These are phyloP conservation scores for Cyclotella atomus DNA, from an alignment of 108 stramenopile genomes.

Conservation along the genomic window DNA sequence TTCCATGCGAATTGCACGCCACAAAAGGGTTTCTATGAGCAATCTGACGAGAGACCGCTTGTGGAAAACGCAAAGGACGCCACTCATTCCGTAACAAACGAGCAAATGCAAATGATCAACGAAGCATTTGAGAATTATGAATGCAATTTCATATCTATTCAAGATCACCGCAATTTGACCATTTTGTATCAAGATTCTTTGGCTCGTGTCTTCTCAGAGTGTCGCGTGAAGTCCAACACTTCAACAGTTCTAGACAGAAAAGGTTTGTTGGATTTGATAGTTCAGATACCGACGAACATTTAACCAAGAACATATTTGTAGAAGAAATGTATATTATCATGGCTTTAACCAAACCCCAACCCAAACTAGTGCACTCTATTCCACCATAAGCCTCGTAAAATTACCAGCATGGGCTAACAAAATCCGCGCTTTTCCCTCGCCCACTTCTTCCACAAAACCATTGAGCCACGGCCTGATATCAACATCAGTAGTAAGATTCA, in stretches of 20 bases:
- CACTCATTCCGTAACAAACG: background rate
- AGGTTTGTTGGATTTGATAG: too few relatives aligned
- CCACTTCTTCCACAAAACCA: slow-evolving; percentile 6
- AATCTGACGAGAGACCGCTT: background rate
- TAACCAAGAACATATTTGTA: too few relatives aligned
- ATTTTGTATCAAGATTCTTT: too few relatives aligned
- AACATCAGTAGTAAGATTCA: slow-evolving; percentile 19
- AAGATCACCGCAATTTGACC: background rate
- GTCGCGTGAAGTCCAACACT: too few relatives aligned
- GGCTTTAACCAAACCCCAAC: too few relatives aligned
- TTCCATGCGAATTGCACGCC: background rate
- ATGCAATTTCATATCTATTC: background rate
- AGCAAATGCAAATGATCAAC: background rate
- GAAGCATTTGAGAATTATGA: slow-evolving; percentile 2
- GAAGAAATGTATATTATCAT: too few relatives aligned
- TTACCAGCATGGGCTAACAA: background rate
- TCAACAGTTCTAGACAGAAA: too few relatives aligned
- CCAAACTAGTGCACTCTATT: background rate
- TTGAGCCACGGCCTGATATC: slow-evolving; percentile 55
- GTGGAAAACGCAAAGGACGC: background rate
- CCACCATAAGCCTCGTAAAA: background rate
- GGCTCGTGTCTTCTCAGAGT: too few relatives aligned
- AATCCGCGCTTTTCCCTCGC: background rate
- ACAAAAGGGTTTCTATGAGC: background rate
- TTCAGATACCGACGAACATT: too few relatives aligned